Percentiles rank a stretch among this genome's conserved stretches.
Evolutionary conservation across 129 eudicot species (phyloP).

Genomic region (Tagetes patula): DNA sequence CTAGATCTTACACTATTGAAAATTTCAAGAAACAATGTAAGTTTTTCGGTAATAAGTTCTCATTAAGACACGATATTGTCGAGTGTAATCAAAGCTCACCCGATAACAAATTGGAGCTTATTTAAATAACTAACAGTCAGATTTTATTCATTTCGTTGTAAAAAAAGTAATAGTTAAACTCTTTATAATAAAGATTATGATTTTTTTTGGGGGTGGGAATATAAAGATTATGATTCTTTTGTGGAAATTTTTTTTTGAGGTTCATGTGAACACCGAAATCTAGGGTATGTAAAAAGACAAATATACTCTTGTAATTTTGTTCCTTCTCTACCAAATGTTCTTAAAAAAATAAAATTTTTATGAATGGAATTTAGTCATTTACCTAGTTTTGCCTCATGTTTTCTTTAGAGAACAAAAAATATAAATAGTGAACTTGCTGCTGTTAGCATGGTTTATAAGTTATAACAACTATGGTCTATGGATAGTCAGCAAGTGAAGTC

Average conservation of each 20-base stretch:
- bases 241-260: background rate
- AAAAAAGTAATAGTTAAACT: background rate
- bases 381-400: slow-evolving; percentile 13
- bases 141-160: no score
- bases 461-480: background rate
- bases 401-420: background rate
- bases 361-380: slow-evolving; percentile 2
- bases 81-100: no score
- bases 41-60: no score
- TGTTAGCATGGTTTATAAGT: background rate
- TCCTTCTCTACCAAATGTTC: slow-evolving; percentile 11
- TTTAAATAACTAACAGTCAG: no score
- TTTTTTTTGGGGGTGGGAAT: background rate
- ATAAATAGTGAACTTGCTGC: background rate
- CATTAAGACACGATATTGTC: no score
- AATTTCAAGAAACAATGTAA: no score
- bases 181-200: background rate
- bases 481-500: background rate
- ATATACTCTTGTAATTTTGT: slow-evolving; percentile 17
- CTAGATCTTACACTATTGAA: background rate
- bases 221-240: slow-evolving; percentile 28
- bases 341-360: slow-evolving; percentile 16
- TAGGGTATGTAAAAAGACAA: slow-evolving; percentile 20
- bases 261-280: slow-evolving; percentile 8
- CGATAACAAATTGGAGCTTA: no score